phyloP scores from a whole-genome alignment of 495 filamentous ascomycete species.

The Recurvomyces mirabilis region DNA sequence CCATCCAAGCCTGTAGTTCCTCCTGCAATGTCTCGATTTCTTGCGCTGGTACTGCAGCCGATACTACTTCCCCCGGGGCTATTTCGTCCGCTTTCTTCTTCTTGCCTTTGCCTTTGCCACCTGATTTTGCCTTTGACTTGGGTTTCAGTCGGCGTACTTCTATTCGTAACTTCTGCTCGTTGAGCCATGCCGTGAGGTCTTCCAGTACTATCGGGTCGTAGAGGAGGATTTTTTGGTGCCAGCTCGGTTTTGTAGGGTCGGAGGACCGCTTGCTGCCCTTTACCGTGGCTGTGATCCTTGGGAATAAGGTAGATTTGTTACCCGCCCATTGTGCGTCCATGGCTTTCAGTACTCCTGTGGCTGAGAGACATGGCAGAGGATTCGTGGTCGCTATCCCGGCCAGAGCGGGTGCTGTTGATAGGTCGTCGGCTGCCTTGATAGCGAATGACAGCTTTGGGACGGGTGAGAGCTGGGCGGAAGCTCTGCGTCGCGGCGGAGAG shows the following conservation, averaged over 20 bases:
- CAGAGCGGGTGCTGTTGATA: not conserved
- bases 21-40: slow-evolving; percentile 48
- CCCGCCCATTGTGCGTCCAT: slow-evolving; percentile 15
- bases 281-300: slow-evolving; percentile 56
- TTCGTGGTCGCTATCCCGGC: too few species aligned
- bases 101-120: too few species aligned
- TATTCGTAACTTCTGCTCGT: slow-evolving; percentile 48
- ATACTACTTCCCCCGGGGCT: slow-evolving; percentile 56
- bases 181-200: slow-evolving; percentile 76
- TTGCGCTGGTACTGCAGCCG: too few species aligned
- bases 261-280: slow-evolving; percentile 39
- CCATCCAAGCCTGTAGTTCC: slow-evolving; percentile 45
- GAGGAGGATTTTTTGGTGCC: slow-evolving; percentile 85
- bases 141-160: slow-evolving; percentile 3
- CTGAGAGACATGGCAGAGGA: too few species aligned
- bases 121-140: slow-evolving; percentile 8
- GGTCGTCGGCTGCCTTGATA: not conserved
- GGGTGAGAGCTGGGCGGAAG: not conserved
- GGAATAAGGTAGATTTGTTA: slow-evolving; percentile 34
- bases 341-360: slow-evolving; percentile 4
- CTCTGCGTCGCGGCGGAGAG: slow-evolving; percentile 26
- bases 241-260: slow-evolving; percentile 45
- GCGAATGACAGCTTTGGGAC: not conserved
- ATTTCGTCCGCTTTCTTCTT: slow-evolving; percentile 15
- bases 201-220: slow-evolving; percentile 88